A percentile compares a stretch with the other conserved stretches of the same genome.
phyloP scores from a whole-genome alignment of 2,329 filamentous ascomycete species.

The Cordyceps fumosorosea region DNA sequence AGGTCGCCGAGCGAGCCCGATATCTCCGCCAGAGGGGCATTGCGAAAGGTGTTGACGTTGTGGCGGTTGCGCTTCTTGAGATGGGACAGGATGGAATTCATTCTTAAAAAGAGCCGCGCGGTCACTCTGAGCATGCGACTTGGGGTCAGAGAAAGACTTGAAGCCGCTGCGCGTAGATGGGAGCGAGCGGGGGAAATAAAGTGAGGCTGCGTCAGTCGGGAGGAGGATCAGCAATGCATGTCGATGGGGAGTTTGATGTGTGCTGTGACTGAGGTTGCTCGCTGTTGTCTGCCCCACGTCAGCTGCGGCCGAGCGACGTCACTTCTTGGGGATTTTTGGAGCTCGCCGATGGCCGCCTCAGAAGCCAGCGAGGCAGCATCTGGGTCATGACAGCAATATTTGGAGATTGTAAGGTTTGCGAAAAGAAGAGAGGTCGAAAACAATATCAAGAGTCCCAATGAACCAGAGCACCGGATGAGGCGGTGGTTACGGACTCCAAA shows the following conservation, averaged over 20 bases:
- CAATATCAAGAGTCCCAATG: too few species aligned
- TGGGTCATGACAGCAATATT: neutral
- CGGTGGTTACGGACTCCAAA: neutral
- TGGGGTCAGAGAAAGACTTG: neutral
- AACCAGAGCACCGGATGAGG: neutral
- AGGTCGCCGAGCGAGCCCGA: conserved; percentile 84
- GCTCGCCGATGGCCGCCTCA: neutral
- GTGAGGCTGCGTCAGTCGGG: neutral
- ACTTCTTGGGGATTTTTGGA: neutral
- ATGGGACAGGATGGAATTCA: conserved; percentile 15
- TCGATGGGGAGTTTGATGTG: neutral
- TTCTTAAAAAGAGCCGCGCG: conserved; percentile 3
- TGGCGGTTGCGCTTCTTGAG: conserved; percentile 33
- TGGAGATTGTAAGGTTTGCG: neutral
- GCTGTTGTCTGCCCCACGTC: neutral
- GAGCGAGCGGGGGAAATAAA: neutral
- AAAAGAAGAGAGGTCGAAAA: neutral
- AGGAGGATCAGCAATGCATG: neutral
- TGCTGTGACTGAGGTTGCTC: neutral
- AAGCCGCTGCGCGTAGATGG: neutral
- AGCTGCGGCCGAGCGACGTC: neutral
- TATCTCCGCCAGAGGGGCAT: conserved; percentile 59
- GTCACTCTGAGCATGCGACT: neutral
- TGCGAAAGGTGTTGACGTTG: conserved; percentile 43
- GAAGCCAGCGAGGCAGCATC: neutral